These are phyloP conservation scores for Eucalyptus decipiens DNA, from an alignment of 345 rosid species.

Conservation along the genomic window DNA sequence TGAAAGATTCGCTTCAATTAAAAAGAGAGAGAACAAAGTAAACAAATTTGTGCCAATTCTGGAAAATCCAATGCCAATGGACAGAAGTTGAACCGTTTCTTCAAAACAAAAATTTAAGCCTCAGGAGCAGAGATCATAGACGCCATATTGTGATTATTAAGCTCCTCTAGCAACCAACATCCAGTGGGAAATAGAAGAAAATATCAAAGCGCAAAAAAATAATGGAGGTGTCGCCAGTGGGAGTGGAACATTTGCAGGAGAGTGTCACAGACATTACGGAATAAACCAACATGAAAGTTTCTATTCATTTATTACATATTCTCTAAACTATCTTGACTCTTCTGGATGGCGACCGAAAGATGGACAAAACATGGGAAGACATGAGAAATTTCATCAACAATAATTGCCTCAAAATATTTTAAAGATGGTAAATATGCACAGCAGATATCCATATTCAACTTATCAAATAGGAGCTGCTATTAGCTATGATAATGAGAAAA, in stretches of 20 bases:
- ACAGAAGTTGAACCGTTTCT: not conserved
- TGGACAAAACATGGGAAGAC: not conserved
- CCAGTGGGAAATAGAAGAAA: not conserved
- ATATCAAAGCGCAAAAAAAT: not conserved
- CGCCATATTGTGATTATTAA: not conserved
- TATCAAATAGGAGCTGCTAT: not conserved
- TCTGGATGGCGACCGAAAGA: not conserved
- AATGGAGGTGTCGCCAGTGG: not conserved
- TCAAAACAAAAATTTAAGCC: not conserved
- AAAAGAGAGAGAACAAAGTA: not conserved
- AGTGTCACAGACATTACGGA: not conserved
- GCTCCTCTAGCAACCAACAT: not conserved
- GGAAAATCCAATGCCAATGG: not conserved
- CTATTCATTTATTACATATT: not conserved
- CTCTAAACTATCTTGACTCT: not conserved
- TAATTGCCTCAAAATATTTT: not conserved
- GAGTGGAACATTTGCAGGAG: not conserved
- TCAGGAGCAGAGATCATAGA: not conserved
- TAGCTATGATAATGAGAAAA: not conserved
- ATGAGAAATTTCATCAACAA: not conserved
- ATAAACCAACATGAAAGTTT: not conserved
- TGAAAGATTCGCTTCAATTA: not conserved
- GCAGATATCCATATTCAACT: not conserved
- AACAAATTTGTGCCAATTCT: not conserved
- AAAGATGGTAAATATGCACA: not conserved